phyloP scores from a whole-genome alignment of 2,329 filamentous ascomycete species.

The Pseudocercospora crystallina region DNA sequence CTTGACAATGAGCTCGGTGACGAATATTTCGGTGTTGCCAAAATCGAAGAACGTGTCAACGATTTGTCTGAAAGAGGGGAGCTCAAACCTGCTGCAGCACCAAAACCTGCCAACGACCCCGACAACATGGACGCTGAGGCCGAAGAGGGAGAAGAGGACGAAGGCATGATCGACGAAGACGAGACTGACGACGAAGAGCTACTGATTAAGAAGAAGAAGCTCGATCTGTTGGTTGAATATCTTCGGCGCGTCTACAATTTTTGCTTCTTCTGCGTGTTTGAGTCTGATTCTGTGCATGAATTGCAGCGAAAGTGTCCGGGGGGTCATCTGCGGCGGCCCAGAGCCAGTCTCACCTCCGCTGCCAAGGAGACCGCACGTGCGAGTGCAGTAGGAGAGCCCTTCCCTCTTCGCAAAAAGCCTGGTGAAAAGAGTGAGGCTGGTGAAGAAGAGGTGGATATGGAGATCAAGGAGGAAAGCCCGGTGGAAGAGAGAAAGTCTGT shows the following conservation, averaged over 20 bases:
- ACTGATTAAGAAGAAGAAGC: conserved; percentile 89
- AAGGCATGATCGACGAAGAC: conserved; percentile 53
- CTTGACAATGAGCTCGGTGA: conserved; percentile 81
- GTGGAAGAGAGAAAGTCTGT: conserved; percentile 61
- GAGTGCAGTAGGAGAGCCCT: conserved; percentile 77
- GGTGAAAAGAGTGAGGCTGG: conserved; percentile 56
- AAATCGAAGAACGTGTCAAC: conserved; percentile 84
- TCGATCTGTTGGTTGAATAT: conserved; percentile 95
- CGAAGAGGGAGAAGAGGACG: conserved; percentile 70
- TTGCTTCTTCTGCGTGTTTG: conserved; percentile 99
- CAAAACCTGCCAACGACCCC: conserved; percentile 56
- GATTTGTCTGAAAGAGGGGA: conserved; percentile 73
- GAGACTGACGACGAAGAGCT: conserved; percentile 89
- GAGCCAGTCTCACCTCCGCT: conserved; percentile 77
- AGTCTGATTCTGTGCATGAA: conserved; percentile 96
- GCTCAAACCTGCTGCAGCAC: conserved; percentile 64
- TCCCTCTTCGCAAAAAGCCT: conserved; percentile 65
- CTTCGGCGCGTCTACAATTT: conserved; percentile 96
- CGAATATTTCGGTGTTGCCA: conserved; percentile 72
- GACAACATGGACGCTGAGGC: conserved; percentile 65
- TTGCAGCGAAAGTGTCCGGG: conserved; percentile 93
- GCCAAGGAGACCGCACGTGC: conserved; percentile 84
- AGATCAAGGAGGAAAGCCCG: conserved; percentile 42
- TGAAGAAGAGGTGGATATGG: conserved; percentile 42
- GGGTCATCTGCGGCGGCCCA: conserved; percentile 89